These are phyloP conservation scores for Colletotrichum sp. DNA, from an alignment of 2,329 filamentous ascomycete genomes.

Conservation along the genomic window DNA sequence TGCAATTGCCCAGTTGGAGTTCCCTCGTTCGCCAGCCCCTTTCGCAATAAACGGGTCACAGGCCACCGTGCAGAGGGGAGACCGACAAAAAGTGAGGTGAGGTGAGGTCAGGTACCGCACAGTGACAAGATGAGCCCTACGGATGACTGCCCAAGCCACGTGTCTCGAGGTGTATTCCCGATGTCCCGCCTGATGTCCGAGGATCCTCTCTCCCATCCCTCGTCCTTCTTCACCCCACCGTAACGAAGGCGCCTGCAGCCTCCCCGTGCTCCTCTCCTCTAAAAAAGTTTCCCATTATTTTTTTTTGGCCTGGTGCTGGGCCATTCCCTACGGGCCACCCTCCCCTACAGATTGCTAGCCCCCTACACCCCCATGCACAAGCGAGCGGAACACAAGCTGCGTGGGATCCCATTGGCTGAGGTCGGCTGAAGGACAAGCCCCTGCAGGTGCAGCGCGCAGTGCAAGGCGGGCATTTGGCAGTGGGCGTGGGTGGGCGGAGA, in stretches of 20 bases:
- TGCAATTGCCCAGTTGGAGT: not conserved
- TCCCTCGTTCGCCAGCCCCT: not conserved
- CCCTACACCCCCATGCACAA: slow-evolving; percentile 1
- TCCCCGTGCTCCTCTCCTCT: slow-evolving; percentile 5
- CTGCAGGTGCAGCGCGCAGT: slow-evolving; percentile 4
- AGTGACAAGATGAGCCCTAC: not conserved
- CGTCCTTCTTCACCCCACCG: not conserved
- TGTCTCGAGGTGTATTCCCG: not conserved
- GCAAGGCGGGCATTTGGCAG: not conserved
- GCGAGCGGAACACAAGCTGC: slow-evolving; percentile 4
- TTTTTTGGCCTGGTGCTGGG: not conserved
- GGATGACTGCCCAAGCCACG: not conserved
- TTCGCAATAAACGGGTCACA: slow-evolving; percentile 8
- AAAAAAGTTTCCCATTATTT: slow-evolving; percentile 6
- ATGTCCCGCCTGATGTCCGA: slow-evolving; percentile 17
- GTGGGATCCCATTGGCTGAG: not conserved
- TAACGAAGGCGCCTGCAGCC: slow-evolving; percentile 8
- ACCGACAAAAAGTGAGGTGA: not conserved
- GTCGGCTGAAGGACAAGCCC: slow-evolving; percentile 6
- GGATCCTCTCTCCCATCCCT: not conserved
- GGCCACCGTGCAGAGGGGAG: slow-evolving; percentile 3
- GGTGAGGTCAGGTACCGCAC: not conserved
- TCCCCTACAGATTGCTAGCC: not conserved
- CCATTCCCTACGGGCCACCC: not conserved
- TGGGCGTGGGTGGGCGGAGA: slow-evolving; percentile 4